Evolutionary conservation across 768 basidiomycete genomes (phyloP), one percentile per base, ranked within the genome.

Genomic region (Exidia glandulosa): DNA sequence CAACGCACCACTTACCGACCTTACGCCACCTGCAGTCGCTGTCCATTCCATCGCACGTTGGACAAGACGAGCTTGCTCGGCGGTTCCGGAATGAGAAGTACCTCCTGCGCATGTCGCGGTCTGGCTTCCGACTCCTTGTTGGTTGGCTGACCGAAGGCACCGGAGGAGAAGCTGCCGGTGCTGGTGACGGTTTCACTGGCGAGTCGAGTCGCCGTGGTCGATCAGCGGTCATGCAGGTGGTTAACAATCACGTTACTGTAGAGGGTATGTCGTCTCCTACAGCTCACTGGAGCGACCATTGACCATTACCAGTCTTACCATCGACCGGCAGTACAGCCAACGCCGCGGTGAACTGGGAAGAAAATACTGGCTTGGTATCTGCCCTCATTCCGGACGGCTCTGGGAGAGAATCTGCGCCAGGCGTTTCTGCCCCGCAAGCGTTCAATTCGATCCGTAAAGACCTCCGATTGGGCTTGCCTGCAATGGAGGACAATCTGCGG

Each of bases 131-230:
- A 48, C 82, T 99, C 31, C 77, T 99, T 7, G 80, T 98, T 2
- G 94, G 95, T 32, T 99, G 96, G 96, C 74, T 98, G 60, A 96
- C 92, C 27, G 94, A 97, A 69, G 94, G 93, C 16, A 77, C 87
- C 59, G 85, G 94, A 61, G 86, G 94, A 59, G 90, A 92, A 70
- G 81, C 86, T n/a, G 70, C 87, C 63, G 94, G 94, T 57, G 75
- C 79, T 60, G 85, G 91, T 7, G 81, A 84, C 57, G 86, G 92
- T 0, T 90, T 91, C 66, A 77, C 84, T 32, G 91, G 89, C 1
- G 86, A 91, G 65, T 81, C 81, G 60, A 92, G 90, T 23, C 85
- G 87, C 67, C 77, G 94, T 62, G 92, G 93, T 4, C 79, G 96
- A 65, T 86, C 92, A 57, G 83, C 91, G 10, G 87, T 98, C 48